A percentile compares a stretch with the other conserved stretches of the same genome.
Evolutionary conservation across 305 asterid genomes (phyloP).

Genomic region (Fraxinus floribunda): DNA sequence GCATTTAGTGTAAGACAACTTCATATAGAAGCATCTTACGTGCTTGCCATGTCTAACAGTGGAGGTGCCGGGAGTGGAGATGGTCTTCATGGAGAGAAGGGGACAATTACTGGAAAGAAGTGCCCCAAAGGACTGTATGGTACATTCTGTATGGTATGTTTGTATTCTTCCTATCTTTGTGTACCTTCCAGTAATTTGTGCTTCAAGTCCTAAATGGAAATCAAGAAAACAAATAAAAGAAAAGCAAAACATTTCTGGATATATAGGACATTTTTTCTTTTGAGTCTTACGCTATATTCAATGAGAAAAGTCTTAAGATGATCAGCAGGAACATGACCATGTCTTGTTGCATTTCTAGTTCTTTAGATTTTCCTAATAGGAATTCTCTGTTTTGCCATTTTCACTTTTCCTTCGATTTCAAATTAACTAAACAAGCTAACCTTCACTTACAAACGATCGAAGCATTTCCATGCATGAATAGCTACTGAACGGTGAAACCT

Average conservation of each 20-base stretch:
- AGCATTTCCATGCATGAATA: constrained; percentile 1
- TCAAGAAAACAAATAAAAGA: constrained; percentile 15
- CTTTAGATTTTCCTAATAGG: constrained; percentile 8
- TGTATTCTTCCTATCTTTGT: constrained; percentile 34
- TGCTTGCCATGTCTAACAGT: constrained; percentile 45
- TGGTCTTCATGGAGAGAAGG: constrained; percentile 78
- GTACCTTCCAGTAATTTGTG: constrained; percentile 24
- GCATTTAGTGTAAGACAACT: constrained; percentile 10
- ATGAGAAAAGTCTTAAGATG: neutral
- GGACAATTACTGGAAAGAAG: constrained; percentile 85
- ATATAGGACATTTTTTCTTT: neutral
- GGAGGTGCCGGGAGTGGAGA: constrained; percentile 82
- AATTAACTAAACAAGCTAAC: neutral
- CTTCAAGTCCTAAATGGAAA: constrained; percentile 20
- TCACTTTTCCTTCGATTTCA: constrained; percentile 2
- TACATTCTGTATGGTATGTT: constrained; percentile 87
- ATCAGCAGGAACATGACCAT: constrained; percentile 13
- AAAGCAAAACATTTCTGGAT: constrained; percentile 15
- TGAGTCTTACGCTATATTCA: neutral
- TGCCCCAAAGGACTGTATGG: constrained; percentile 95
- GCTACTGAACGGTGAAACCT: constrained; percentile 8
- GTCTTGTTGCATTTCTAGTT: constrained; percentile 16
- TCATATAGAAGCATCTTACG: constrained; percentile 23
- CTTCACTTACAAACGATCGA: constrained; percentile 10
- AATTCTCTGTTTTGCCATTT: neutral